Evolutionary conservation across 805 yeast species (phyloP).

Genomic region (Priceomyces fermenticarens): DNA sequence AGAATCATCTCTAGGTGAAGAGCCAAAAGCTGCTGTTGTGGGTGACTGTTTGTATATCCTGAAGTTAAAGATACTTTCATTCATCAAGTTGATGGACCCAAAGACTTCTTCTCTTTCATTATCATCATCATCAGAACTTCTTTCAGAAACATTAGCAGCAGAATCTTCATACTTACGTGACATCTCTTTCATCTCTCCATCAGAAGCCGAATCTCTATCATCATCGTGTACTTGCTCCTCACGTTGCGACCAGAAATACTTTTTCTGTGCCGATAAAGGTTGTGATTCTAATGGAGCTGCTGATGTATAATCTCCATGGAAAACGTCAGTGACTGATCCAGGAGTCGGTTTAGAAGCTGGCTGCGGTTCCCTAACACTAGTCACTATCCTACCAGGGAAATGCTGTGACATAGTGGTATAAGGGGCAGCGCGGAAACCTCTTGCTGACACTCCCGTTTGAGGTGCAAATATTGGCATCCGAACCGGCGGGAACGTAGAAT

Average conservation of each 20-base stretch:
- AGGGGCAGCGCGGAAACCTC: background rate
- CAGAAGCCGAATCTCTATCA: conserved; percentile 26
- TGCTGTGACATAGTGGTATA: conserved; percentile 9
- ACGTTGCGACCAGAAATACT: conserved; percentile 24
- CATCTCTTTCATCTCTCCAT: conserved; percentile 31
- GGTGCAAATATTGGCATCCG: background rate
- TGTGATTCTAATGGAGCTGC: conserved; percentile 51
- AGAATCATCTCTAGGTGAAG: background rate
- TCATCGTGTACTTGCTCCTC: conserved; percentile 12
- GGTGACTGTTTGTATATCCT: conserved; percentile 21
- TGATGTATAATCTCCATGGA: conserved; percentile 42
- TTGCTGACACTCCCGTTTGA: background rate
- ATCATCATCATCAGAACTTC: conserved; percentile 4
- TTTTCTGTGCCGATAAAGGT: conserved; percentile 49
- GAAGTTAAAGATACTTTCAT: conserved; percentile 33
- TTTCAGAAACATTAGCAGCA: conserved; percentile 8
- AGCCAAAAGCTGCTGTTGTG: background rate
- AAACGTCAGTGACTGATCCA: conserved; percentile 45
- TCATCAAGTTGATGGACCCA: conserved; percentile 36
- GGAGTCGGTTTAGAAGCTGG: conserved; percentile 1
- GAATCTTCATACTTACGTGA: conserved; percentile 21
- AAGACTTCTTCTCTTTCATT: conserved; percentile 22
- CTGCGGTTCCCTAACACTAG: background rate
- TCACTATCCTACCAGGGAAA: conserved; percentile 5
- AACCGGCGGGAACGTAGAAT: conserved; percentile 2